phyloP scores from a whole-genome alignment of 768 basidiomycete species.

The Psilocybe subaeruginosa region DNA sequence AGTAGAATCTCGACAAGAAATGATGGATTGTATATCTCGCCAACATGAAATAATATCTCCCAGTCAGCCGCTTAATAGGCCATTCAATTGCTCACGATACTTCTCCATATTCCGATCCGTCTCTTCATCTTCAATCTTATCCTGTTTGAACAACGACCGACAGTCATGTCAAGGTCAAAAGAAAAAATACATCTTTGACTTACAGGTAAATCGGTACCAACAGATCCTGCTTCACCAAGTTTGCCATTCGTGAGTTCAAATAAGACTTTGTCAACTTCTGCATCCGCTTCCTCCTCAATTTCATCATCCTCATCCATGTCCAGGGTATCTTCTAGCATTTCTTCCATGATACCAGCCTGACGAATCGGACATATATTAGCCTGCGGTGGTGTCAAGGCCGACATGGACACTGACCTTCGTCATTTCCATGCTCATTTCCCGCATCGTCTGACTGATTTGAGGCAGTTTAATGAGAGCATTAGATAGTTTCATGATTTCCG shows the following conservation, averaged over 20 bases:
- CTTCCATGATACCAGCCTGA: conserved; percentile 96
- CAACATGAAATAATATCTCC: not conserved
- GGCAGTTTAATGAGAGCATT: conserved; percentile 91
- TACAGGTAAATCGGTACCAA: conserved; percentile 76
- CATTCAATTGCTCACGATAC: conserved; percentile 88
- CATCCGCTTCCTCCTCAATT: conserved; percentile 94
- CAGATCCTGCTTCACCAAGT: conserved; percentile 82
- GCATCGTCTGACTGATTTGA: conserved; percentile 90
- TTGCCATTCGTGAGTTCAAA: conserved; percentile 96
- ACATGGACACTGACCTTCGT: conserved; percentile 65
- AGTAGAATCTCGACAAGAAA: not conserved
- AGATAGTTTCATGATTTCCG: conserved; percentile 99
- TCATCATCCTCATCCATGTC: conserved; percentile 95
- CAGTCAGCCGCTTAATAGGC: conserved; percentile 67
- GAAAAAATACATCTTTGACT: conserved; percentile 29
- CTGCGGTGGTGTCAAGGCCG: not conserved
- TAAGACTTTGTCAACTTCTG: conserved; percentile 94
- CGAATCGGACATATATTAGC: not conserved
- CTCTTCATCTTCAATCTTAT: conserved; percentile 75
- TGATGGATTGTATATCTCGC: not conserved
- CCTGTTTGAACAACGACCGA: conserved; percentile 47
- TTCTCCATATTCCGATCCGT: conserved; percentile 88
- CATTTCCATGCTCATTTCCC: conserved; percentile 99
- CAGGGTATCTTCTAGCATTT: conserved; percentile 95
- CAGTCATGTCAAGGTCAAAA: conserved; percentile 9